phyloP scores from a whole-genome alignment of 108 stramenopile species.

The Skeletonema costatum region DNA sequence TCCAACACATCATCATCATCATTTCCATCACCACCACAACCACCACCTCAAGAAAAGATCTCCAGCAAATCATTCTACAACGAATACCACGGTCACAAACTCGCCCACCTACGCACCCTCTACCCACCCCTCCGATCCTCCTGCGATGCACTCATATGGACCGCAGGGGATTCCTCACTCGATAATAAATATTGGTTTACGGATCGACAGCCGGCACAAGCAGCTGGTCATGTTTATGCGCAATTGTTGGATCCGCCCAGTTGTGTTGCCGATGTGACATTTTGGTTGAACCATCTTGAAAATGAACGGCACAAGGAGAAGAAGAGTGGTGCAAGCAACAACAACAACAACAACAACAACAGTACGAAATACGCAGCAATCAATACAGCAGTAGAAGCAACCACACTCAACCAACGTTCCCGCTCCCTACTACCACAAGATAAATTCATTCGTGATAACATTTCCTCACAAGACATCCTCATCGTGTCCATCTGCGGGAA shows the following conservation, averaged over 20 bases:
- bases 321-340: not conserved
- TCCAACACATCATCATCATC: not conserved
- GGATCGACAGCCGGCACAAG: slow-evolving; percentile 53
- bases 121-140: slow-evolving; percentile 57
- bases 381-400: slow-evolving; percentile 84
- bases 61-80: slow-evolving; percentile 54
- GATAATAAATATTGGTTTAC: slow-evolving; percentile 78
- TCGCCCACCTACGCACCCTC: slow-evolving; percentile 55
- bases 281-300: slow-evolving; percentile 69
- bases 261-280: slow-evolving; percentile 74
- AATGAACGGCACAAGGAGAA: not conserved
- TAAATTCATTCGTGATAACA: slow-evolving; percentile 76
- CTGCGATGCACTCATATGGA: slow-evolving; percentile 67
- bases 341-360: not conserved
- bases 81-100: slow-evolving; percentile 78
- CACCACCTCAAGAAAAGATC: slow-evolving; percentile 29
- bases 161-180: slow-evolving; percentile 72
- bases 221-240: slow-evolving; percentile 46
- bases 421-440: slow-evolving; percentile 70
- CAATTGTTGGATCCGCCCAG: slow-evolving; percentile 61
- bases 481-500: slow-evolving; percentile 89
- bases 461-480: slow-evolving; percentile 67
- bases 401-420: slow-evolving; percentile 70
- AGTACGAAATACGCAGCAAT: slow-evolving; percentile 55
- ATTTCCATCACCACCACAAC: not conserved